Evolutionary conservation across 1,284 basidiomycete genomes (phyloP).

Genomic region (Melanopsichium pennsylvanicum): DNA sequence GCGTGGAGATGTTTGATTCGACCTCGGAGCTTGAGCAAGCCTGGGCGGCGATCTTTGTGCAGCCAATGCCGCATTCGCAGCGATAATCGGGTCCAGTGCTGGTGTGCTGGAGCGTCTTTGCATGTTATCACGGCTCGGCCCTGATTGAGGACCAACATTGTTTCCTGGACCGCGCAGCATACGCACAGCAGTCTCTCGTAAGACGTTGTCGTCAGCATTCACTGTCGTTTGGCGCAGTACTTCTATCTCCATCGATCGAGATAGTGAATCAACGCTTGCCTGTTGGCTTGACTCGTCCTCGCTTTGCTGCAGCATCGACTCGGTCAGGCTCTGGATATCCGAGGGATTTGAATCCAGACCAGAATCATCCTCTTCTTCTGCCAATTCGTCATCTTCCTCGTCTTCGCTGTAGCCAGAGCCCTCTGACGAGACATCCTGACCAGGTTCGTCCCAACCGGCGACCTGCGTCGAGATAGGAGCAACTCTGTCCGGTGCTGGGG

Average conservation of each 20-base stretch:
- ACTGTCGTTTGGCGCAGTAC: neutral
- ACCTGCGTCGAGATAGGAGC: neutral
- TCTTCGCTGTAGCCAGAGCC: slow-evolving; percentile 48
- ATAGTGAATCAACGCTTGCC: neutral
- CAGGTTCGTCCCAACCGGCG: slow-evolving; percentile 2
- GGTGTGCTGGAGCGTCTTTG: slow-evolving; percentile 4
- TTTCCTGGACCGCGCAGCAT: neutral
- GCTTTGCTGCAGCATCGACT: slow-evolving; percentile 7
- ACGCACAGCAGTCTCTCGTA: neutral
- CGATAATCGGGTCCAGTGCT: too few relatives aligned
- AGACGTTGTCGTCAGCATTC: too few relatives aligned
- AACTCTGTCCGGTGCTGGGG: slow-evolving; percentile 26
- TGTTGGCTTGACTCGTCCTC: neutral
- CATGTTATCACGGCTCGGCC: neutral
- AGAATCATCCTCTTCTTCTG: slow-evolving; percentile 7
- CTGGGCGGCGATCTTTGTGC: slow-evolving; percentile 8
- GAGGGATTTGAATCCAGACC: slow-evolving; percentile 14
- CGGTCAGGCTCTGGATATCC: slow-evolving; percentile 10
- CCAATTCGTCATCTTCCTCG: slow-evolving; percentile 31
- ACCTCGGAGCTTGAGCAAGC: neutral
- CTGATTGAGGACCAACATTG: neutral
- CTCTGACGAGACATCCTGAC: slow-evolving; percentile 9
- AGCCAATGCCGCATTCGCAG: neutral
- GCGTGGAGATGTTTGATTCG: slow-evolving; percentile 12
- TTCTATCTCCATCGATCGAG: neutral